These are phyloP conservation scores for Castanea sativa DNA, from an alignment of 306 rosid species.

Conservation along the genomic window DNA sequence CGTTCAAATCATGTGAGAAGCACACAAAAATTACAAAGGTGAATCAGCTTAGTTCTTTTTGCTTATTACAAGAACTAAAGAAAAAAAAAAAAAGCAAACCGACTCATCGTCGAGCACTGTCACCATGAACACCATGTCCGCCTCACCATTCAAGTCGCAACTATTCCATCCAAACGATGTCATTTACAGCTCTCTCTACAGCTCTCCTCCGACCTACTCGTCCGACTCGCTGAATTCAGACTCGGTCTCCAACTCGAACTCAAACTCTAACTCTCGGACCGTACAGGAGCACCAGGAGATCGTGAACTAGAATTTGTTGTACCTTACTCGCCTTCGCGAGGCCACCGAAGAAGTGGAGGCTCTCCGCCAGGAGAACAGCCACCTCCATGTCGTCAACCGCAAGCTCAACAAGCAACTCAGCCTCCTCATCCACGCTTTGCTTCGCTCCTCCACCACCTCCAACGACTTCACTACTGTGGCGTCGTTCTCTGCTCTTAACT, in stretches of 20 bases:
- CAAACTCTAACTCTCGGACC: conserved; percentile 28
- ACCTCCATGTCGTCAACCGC: conserved; percentile 56
- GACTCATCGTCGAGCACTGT: conserved; percentile 41
- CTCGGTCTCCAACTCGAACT: not conserved
- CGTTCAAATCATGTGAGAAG: no score
- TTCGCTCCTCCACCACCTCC: conserved; percentile 7
- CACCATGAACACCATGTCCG: not conserved
- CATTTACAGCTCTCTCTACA: conserved; percentile 31
- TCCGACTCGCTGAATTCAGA: not conserved
- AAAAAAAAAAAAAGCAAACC: conserved; percentile 40
- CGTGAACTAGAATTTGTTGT: conserved; percentile 81
- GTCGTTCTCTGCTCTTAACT: conserved; percentile 19
- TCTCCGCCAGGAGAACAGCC: conserved; percentile 68
- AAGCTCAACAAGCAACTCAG: conserved; percentile 72
- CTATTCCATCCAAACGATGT: conserved; percentile 24
- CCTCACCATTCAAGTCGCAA: conserved; percentile 30
- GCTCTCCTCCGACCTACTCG: conserved; percentile 35
- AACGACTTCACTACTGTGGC: not conserved
- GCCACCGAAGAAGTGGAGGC: conserved; percentile 62
- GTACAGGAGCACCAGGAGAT: conserved; percentile 83
- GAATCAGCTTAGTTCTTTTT: no score
- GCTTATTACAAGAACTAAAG: no score
- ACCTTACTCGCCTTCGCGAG: conserved; percentile 65
- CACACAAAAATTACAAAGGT: no score
- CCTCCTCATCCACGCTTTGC: conserved; percentile 56